These are phyloP conservation scores for Candida ficus DNA, from an alignment of 805 yeast genomes.

Conservation along the genomic window DNA sequence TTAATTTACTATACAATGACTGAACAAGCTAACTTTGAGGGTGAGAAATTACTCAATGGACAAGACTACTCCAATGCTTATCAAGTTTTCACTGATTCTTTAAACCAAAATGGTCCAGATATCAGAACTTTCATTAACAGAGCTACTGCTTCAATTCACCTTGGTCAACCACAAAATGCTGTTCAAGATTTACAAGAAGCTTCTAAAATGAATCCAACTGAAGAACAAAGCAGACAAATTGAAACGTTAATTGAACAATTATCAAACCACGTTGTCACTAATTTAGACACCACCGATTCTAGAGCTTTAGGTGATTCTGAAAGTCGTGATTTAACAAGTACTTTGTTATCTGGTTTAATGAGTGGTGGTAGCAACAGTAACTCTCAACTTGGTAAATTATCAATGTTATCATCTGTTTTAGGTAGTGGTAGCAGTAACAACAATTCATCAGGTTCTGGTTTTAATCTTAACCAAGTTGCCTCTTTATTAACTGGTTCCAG, in stretches of 20 bases:
- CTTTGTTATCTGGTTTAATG: constrained; percentile 19
- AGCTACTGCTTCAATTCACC: constrained; percentile 16
- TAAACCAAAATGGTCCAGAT: constrained; percentile 11
- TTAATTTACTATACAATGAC: too few species aligned
- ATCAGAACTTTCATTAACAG: constrained; percentile 20
- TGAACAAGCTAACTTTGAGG: constrained; percentile 14
- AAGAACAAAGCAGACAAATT: constrained; percentile 15
- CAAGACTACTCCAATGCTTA: constrained; percentile 6
- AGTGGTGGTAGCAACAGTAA: constrained; percentile 19
- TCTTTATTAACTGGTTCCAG: constrained; percentile 11
- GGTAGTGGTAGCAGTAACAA: constrained; percentile 6
- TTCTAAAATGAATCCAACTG: constrained; percentile 16
- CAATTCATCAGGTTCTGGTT: constrained; percentile 6
- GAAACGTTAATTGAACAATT: constrained; percentile 18
- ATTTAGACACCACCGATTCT: constrained; percentile 16
- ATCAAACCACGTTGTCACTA: constrained; percentile 20
- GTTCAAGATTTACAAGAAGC: constrained; percentile 21
- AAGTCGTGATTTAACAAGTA: constrained; percentile 16
- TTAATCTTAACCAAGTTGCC: constrained; percentile 12
- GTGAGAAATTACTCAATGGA: constrained; percentile 7
- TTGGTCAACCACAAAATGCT: constrained; percentile 18
- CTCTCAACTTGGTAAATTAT: constrained; percentile 12
- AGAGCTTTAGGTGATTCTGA: constrained; percentile 18
- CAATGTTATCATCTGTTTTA: constrained; percentile 13
- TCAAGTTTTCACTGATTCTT: not conserved